phyloP scores from a whole-genome alignment of 169 alveolate genomes.

The Plasmodium malariae region DNA sequence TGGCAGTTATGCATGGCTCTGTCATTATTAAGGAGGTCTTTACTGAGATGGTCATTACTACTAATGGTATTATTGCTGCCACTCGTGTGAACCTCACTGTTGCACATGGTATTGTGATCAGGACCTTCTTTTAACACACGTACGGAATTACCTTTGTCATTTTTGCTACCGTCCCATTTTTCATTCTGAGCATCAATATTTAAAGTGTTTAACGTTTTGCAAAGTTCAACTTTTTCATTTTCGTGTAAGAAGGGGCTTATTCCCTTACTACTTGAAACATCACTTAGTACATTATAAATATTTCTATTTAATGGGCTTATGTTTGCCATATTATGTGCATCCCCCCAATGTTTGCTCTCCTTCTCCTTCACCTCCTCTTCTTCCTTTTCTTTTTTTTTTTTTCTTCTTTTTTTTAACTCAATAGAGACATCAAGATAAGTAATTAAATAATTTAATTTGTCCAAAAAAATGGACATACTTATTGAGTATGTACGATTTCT shows the following conservation, averaged over 20 bases:
- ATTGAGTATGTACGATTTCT: neutral
- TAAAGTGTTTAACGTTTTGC: neutral
- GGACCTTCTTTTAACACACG: neutral
- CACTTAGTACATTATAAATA: neutral
- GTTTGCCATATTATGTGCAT: neutral
- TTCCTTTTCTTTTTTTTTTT: slow-evolving; percentile 13
- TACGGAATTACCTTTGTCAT: neutral
- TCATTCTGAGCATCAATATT: neutral
- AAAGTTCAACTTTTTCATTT: neutral
- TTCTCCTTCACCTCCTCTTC: neutral
- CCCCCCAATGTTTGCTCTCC: too few relatives aligned
- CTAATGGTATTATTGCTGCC: neutral
- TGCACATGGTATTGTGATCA: neutral
- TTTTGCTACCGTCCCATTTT: neutral
- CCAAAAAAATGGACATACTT: slow-evolving; percentile 1
- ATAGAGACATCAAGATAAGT: neutral
- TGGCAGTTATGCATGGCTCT: too few relatives aligned
- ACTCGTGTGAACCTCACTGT: too few relatives aligned
- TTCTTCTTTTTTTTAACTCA: slow-evolving; percentile 32
- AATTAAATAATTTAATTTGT: slow-evolving; percentile 25
- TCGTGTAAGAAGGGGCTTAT: neutral
- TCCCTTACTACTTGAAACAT: neutral
- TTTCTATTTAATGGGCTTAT: neutral
- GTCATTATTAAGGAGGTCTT: too few relatives aligned
- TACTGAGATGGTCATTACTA: neutral